Evolutionary conservation across 2,329 filamentous ascomycete genomes (phyloP).

Genomic region (Aspergillus sp.): DNA sequence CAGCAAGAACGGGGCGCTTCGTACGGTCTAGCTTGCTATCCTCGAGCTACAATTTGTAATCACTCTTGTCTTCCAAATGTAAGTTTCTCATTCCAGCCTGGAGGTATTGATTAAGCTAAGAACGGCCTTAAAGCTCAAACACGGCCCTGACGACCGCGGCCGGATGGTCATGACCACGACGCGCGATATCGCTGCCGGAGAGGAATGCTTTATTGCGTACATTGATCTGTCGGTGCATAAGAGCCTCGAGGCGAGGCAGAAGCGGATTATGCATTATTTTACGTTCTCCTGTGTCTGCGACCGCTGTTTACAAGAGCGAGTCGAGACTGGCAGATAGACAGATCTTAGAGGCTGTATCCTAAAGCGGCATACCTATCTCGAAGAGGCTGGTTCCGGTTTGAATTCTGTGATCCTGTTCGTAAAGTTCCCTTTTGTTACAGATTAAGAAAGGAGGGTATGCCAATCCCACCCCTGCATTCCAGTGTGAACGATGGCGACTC

Average conservation of each 20-base stretch:
- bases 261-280: background rate
- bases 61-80: slow-evolving; percentile 8
- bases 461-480: too few species aligned
- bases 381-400: too few species aligned
- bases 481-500: too few species aligned
- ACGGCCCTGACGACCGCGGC: background rate
- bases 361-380: too few species aligned
- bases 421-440: too few species aligned
- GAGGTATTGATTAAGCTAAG: too few species aligned
- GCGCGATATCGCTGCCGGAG: background rate
- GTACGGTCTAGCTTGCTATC: background rate
- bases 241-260: background rate
- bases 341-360: too few species aligned
- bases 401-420: too few species aligned
- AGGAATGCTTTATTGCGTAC: slow-evolving; percentile 4
- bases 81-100: background rate
- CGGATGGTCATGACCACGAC: background rate
- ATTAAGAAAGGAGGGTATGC: too few species aligned
- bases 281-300: background rate
- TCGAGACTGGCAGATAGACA: too few species aligned
- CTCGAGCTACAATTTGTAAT: background rate
- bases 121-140: background rate
- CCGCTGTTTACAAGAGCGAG: background rate
- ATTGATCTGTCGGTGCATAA: background rate
- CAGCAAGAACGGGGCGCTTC: background rate